phyloP scores from a whole-genome alignment of 2,329 filamentous ascomycete genomes.

The Ascosphaera acerosa region DNA sequence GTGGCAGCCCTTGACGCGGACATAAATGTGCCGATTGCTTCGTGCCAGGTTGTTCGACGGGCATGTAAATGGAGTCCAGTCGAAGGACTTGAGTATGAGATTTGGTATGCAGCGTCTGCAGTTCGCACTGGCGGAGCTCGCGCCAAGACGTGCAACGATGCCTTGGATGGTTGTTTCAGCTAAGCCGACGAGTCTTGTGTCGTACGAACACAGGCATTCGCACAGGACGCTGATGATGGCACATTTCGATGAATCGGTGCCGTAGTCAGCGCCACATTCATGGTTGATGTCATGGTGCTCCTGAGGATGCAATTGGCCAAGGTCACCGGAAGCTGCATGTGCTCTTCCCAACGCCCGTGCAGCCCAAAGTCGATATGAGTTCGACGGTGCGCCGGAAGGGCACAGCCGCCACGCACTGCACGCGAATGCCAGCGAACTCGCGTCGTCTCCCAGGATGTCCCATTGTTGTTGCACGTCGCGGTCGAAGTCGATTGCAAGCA shows the following conservation, averaged over 20 bases:
- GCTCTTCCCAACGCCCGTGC: slow-evolving; percentile 62
- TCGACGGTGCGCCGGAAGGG: slow-evolving; percentile 33
- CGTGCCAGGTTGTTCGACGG: slow-evolving; percentile 10
- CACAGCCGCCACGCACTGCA: slow-evolving; percentile 55
- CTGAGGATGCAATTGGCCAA: slow-evolving; percentile 24
- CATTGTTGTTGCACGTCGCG: slow-evolving; percentile 29
- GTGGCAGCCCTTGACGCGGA: slow-evolving; percentile 6
- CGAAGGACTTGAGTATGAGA: slow-evolving; percentile 16
- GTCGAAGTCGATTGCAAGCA: slow-evolving; percentile 49
- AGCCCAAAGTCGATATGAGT: slow-evolving; percentile 59
- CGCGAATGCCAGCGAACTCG: slow-evolving; percentile 34
- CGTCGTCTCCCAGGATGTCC: slow-evolving; percentile 45
- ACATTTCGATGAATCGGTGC: slow-evolving; percentile 27
- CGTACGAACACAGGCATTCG: slow-evolving; percentile 32
- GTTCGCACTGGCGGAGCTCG: slow-evolving; percentile 11
- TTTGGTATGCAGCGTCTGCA: slow-evolving; percentile 14
- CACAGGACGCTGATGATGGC: slow-evolving; percentile 37
- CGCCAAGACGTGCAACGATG: slow-evolving; percentile 15
- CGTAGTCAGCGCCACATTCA: slow-evolving; percentile 3
- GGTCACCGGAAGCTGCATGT: slow-evolving; percentile 48
- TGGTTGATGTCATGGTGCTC: slow-evolving; percentile 11
- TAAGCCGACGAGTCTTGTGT: slow-evolving; percentile 21
- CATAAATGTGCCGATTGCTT: slow-evolving; percentile 6
- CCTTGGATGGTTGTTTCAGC: slow-evolving; percentile 21
- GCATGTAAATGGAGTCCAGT: slow-evolving; percentile 19